Base-by-base conservation (phyloP, 1,139 yeast species). In the Tardiomyces digboiensis region DNA sequence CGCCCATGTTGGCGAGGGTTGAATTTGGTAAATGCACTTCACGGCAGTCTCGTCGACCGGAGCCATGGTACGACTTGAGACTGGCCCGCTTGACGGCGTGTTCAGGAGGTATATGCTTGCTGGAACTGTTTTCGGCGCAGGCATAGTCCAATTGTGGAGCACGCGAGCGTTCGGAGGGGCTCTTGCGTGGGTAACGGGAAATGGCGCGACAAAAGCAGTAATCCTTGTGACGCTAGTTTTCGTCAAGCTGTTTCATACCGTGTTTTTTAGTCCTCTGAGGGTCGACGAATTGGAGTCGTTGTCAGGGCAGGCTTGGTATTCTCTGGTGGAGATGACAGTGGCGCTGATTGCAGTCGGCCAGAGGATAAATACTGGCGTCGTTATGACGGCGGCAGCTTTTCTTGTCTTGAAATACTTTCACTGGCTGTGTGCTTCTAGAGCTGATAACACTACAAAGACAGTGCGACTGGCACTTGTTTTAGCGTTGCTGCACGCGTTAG, bases 351-450 rank as follows among this genome's bases (percentile, higher is more conserved):
- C 55, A 22, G 51, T 53, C 7, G 49, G 54, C 4, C 56, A 57
- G 42, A 43, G 49, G 3, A 40, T 53, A 21, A 46, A 53, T 8
- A 26, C 49, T 40, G 65, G 66, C 46, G 69, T 63, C 51, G 67
- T 66, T 2, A 74, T 72, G 3, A 53, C 69, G 41, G 69, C 71
- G 49, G 54, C 64, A n/a, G 62, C 72, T 42, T 64, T 71, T 5
- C 50, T 68, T 21, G 57, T 70, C n/a, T 55, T 73, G 42, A 73
- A 72, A 51, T 64, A 73, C 46, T 72, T 72, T 50, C 76, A 72
- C 48, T 65, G 67, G 50, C 53, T 73, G 36, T 59, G 68, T 21
- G 68, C 68, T 6, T 71, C 65, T 41, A 53, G 77, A 33, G 70
- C 65, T 14, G 43, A 51, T 16, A 48, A 46, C 20, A 44, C 29